A percentile compares a stretch with the other conserved stretches of the same genome.
These are phyloP conservation scores for Phytopythium ostracodes DNA, from an alignment of 352 stramenopile genomes.

Conservation along the genomic window DNA sequence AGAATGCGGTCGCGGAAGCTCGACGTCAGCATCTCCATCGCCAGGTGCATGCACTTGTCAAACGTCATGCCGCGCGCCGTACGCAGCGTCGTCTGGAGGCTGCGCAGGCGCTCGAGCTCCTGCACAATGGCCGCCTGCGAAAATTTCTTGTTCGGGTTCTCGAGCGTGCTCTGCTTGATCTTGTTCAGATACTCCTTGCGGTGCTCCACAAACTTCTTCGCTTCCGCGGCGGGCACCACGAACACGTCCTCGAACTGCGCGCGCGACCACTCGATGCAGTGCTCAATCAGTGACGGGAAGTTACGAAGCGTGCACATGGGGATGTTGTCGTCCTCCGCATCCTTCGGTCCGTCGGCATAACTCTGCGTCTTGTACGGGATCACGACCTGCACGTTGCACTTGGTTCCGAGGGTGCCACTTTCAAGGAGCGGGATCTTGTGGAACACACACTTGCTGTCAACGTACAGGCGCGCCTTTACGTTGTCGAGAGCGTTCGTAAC, in stretches of 20 bases:
- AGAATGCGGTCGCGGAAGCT: slow-evolving; percentile 88
- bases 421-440: slow-evolving; percentile 97
- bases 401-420: slow-evolving; percentile 97
- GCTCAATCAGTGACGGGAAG: slow-evolving; percentile 94
- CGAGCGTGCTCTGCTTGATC: slow-evolving; percentile 59
- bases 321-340: slow-evolving; percentile 98
- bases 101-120: slow-evolving; percentile 65
- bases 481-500: slow-evolving; percentile 99
- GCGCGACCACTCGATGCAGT: slow-evolving; percentile 99
- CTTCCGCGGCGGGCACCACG: slow-evolving; percentile 73
- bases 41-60: slow-evolving; percentile 64
- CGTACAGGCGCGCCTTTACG: slow-evolving; percentile 95
- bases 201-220: slow-evolving; percentile 83
- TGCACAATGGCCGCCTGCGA: slow-evolving; percentile 62
- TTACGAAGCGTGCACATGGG: slow-evolving; percentile 99
- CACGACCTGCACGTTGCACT: slow-evolving; percentile 95
- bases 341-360: slow-evolving; percentile 94
- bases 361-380: slow-evolving; percentile 88
- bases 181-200: slow-evolving; percentile 72
- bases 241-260: slow-evolving; percentile 86
- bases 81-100: slow-evolving; percentile 48
- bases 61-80: slow-evolving; percentile 56
- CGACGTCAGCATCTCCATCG: slow-evolving; percentile 71
- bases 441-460: slow-evolving; percentile 98
- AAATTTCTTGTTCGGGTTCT: slow-evolving; percentile 72